These are phyloP conservation scores for Neodidymelliopsis sp. DNA, from an alignment of 2,329 filamentous ascomycete species.

Conservation along the genomic window DNA sequence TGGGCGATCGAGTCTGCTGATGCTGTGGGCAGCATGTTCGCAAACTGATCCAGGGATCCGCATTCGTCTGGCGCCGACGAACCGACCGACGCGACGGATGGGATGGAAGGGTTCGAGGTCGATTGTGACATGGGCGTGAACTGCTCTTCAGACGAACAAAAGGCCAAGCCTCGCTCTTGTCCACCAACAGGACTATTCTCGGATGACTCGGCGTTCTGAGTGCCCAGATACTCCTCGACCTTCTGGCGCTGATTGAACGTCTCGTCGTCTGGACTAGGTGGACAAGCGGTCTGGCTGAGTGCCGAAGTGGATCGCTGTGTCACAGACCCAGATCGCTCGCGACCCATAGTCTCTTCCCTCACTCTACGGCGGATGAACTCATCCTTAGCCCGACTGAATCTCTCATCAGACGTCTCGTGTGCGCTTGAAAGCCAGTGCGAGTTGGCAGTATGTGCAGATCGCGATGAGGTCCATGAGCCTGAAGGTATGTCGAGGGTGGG, in stretches of 20 bases:
- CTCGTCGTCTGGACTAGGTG: conserved; percentile 58
- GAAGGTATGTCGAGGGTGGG: conserved; percentile 28
- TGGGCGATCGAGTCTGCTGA: conserved; percentile 49
- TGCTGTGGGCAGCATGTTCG: conserved; percentile 32
- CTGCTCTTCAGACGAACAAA: conserved; percentile 58
- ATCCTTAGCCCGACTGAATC: conserved; percentile 49
- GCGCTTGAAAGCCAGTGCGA: conserved; percentile 18
- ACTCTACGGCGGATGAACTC: conserved; percentile 48
- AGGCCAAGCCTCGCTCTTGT: conserved; percentile 43
- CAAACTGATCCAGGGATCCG: conserved; percentile 24
- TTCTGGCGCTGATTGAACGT: conserved; percentile 36
- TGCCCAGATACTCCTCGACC: conserved; percentile 39
- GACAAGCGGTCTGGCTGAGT: conserved; percentile 49
- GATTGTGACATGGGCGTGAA: conserved; percentile 59
- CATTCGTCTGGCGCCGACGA: conserved; percentile 54
- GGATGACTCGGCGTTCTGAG: conserved; percentile 42
- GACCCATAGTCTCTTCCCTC: conserved; percentile 39
- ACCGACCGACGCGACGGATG: conserved; percentile 58
- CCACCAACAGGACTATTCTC: conserved; percentile 52
- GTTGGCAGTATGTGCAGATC: conserved; percentile 18
- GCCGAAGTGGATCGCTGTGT: conserved; percentile 37
- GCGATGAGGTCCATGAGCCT: conserved; percentile 10
- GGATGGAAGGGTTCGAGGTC: conserved; percentile 60
- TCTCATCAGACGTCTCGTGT: conserved; percentile 39
- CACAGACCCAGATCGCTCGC: conserved; percentile 32